A percentile compares a stretch with the other conserved stretches of the same genome.
phyloP scores from a whole-genome alignment of 495 filamentous ascomycete genomes.

The Thermochaetoides thermophila region DNA sequence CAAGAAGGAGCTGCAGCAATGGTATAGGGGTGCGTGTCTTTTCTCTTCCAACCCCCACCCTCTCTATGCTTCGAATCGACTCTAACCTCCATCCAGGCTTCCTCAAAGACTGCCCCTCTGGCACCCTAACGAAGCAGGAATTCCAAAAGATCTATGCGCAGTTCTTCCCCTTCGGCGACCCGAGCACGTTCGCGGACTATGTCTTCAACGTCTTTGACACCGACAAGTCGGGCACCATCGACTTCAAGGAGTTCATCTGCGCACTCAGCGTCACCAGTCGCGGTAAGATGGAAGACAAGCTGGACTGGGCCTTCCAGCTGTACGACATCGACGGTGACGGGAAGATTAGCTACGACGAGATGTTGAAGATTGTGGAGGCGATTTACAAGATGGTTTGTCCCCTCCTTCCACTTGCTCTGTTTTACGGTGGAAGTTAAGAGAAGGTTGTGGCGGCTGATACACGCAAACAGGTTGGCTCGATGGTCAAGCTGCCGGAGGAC shows the following conservation, averaged over 20 bases:
- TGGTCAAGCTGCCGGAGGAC: conserved; percentile 97
- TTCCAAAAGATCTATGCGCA: conserved; percentile 99
- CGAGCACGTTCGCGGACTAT: conserved; percentile 92
- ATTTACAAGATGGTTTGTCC: conserved; percentile 85
- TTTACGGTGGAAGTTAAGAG: neutral
- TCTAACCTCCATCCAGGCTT: conserved; percentile 47
- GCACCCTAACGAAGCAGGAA: conserved; percentile 91
- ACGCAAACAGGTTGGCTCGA: conserved; percentile 70
- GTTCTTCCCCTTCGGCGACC: conserved; percentile 98
- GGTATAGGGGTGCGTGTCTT: conserved; percentile 76
- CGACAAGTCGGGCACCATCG: conserved; percentile 91
- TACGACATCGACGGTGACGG: conserved; percentile 99
- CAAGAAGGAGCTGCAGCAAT: conserved; percentile 99
- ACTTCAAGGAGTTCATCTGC: conserved; percentile 99
- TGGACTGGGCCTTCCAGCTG: conserved; percentile 98
- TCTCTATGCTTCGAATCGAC: neutral
- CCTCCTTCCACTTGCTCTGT: conserved; percentile 4
- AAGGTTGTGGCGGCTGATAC: too few relatives aligned
- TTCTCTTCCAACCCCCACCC: neutral
- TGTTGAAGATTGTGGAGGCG: conserved; percentile 95
- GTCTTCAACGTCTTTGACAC: conserved; percentile 98
- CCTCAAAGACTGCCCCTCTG: conserved; percentile 92
- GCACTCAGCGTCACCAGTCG: conserved; percentile 91
- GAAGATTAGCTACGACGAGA: conserved; percentile 97
- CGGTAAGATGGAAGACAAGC: conserved; percentile 97